Percentiles rank a stretch among this genome's conserved stretches.
phyloP scores from a whole-genome alignment of 2,329 filamentous ascomycete species.

The Celoporthe dispersa region DNA sequence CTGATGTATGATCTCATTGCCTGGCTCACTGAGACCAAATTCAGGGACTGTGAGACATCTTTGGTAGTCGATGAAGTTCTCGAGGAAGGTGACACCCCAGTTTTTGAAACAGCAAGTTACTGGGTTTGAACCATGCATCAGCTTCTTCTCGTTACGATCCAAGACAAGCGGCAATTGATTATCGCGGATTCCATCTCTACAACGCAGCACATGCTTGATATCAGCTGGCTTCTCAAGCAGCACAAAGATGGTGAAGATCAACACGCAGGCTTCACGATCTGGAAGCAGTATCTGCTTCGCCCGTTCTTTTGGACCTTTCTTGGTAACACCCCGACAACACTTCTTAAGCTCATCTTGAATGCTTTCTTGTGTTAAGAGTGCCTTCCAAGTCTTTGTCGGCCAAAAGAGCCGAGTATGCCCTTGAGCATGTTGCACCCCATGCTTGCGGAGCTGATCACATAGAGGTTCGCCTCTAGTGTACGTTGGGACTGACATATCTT shows the following conservation, averaged over 20 bases:
- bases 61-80: not conserved
- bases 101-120: not conserved
- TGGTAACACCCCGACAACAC: no score
- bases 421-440: not conserved
- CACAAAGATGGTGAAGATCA: slow-evolving; percentile 11
- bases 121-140: not conserved
- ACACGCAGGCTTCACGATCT: not conserved
- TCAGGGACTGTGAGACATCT: not conserved
- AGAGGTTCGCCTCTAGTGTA: not conserved
- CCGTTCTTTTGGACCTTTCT: not conserved
- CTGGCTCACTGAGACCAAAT: not conserved
- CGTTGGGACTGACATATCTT: not conserved
- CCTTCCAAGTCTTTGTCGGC: not conserved
- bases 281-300: not conserved
- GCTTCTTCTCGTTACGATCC: no score
- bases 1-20: not conserved
- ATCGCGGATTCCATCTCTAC: not conserved
- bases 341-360: not conserved
- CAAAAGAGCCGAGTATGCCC: not conserved
- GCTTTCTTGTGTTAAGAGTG: not conserved
- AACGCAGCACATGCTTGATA: not conserved
- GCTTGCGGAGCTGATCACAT: not conserved
- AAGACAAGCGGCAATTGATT: not conserved
- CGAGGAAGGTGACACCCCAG: not conserved
- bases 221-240: not conserved